phyloP scores from a whole-genome alignment of 2,329 filamentous ascomycete species.

The Colletotrichum falcatum region DNA sequence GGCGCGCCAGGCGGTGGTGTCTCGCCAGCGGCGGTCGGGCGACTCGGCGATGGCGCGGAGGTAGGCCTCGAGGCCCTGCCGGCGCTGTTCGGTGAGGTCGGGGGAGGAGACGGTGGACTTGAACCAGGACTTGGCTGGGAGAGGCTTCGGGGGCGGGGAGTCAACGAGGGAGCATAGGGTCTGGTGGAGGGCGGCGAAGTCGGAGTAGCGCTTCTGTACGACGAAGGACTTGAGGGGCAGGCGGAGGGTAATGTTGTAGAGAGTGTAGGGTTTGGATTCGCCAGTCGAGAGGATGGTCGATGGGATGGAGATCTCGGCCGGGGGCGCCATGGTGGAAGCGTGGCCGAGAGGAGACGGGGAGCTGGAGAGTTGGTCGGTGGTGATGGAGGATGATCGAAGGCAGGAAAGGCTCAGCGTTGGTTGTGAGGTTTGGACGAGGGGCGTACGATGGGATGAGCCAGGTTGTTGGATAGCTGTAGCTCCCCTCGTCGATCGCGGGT shows the following conservation, averaged over 20 bases:
- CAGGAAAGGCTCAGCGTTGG: no score
- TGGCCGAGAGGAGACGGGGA: neutral
- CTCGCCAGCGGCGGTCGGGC: slow-evolving; percentile 81
- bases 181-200: slow-evolving; percentile 77
- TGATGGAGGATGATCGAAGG: neutral
- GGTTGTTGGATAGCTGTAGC: neutral
- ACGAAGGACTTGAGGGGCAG: slow-evolving; percentile 82
- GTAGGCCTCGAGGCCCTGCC: slow-evolving; percentile 76
- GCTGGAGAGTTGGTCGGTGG: neutral
- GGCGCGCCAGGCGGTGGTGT: slow-evolving; percentile 76
- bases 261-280: slow-evolving; percentile 75
- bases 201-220: slow-evolving; percentile 84
- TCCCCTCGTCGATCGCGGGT: slow-evolving; percentile 13
- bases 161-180: slow-evolving; percentile 71
- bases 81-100: slow-evolving; percentile 78
- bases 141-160: slow-evolving; percentile 71
- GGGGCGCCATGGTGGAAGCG: slow-evolving; percentile 66
- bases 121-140: slow-evolving; percentile 83
- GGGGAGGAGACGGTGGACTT: slow-evolving; percentile 77
- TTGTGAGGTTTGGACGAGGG: slow-evolving; percentile 26
- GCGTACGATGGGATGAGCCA: slow-evolving; percentile 14
- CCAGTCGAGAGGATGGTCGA: slow-evolving; percentile 69
- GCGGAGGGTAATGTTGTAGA: slow-evolving; percentile 82
- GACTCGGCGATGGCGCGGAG: slow-evolving; percentile 77
- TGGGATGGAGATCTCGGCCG: slow-evolving; percentile 75